Evolutionary conservation across 108 stramenopile genomes (phyloP).

Genomic region (Ochromonas danica): DNA sequence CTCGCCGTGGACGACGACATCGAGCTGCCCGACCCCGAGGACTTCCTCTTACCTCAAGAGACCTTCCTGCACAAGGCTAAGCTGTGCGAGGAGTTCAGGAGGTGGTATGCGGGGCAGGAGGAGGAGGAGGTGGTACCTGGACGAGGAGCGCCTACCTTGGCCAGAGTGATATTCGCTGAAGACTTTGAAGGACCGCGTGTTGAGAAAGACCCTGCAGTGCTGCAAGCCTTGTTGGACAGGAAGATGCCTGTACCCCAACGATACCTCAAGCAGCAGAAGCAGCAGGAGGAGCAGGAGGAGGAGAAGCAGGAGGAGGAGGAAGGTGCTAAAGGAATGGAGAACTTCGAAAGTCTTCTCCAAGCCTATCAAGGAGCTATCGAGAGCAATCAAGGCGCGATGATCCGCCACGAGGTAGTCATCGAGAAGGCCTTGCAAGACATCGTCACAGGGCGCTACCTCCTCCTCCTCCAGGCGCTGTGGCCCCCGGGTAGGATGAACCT

Average conservation of each 20-base stretch:
- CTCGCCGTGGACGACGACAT: neutral
- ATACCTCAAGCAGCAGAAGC: too few relatives aligned
- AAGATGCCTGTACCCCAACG: neutral
- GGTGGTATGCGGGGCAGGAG: neutral
- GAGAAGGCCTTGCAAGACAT: neutral
- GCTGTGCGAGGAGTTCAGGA: neutral
- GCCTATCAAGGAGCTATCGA: neutral
- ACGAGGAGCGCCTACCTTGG: neutral
- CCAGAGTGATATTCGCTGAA: neutral
- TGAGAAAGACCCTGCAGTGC: neutral
- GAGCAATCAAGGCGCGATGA: neutral
- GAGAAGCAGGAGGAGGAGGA: too few relatives aligned
- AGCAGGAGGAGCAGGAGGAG: too few relatives aligned
- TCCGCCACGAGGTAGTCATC: neutral
- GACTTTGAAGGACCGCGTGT: neutral
- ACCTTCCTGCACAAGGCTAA: neutral
- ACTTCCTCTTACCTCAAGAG: neutral
- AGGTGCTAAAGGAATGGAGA: too few relatives aligned
- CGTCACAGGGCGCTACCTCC: neutral
- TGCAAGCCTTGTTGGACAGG: neutral
- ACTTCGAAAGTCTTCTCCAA: neutral
- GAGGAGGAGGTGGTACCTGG: neutral
- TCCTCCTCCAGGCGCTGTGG: neutral
- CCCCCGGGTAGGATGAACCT: neutral
- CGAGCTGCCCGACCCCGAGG: neutral